Evolutionary conservation across 805 yeast genomes (phyloP).

Genomic region (Wickerhamiella sorbophila): DNA sequence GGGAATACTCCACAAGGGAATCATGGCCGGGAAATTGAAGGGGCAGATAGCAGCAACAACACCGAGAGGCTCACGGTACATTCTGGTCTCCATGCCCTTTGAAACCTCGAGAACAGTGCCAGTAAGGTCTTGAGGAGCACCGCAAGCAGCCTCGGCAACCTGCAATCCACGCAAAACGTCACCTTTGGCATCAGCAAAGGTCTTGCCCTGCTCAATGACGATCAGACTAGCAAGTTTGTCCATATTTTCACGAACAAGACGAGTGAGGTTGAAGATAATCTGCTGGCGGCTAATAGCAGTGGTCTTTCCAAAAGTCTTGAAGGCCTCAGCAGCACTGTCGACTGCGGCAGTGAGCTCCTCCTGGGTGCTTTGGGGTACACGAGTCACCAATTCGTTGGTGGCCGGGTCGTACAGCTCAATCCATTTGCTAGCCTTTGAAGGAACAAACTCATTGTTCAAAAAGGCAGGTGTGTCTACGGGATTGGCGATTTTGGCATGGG

Average conservation of each 20-base stretch:
- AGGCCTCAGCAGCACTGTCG: constrained; percentile 49
- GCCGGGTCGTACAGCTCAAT: constrained; percentile 65
- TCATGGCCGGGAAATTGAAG: constrained; percentile 78
- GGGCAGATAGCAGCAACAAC: constrained; percentile 69
- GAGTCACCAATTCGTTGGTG: constrained; percentile 47
- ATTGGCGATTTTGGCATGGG: constrained; percentile 21
- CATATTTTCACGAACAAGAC: constrained; percentile 47
- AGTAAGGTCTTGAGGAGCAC: constrained; percentile 44
- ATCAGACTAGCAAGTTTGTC: constrained; percentile 52
- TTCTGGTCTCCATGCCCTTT: constrained; percentile 60
- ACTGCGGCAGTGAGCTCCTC: constrained; percentile 53
- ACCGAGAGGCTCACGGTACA: constrained; percentile 59
- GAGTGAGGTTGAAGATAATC: constrained; percentile 53
- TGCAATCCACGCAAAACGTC: constrained; percentile 64
- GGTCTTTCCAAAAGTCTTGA: constrained; percentile 39
- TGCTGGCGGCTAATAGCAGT: constrained; percentile 41
- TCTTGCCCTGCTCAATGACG: constrained; percentile 63
- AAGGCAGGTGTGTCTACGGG: constrained; percentile 27
- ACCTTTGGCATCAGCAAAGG: constrained; percentile 60
- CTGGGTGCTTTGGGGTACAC: constrained; percentile 59
- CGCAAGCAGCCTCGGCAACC: constrained; percentile 64
- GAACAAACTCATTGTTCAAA: constrained; percentile 35
- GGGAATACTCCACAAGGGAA: constrained; percentile 55
- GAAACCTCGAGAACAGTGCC: constrained; percentile 56
- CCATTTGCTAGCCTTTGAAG: constrained; percentile 41